Evolutionary conservation across 2,329 filamentous ascomycete species (phyloP).

Genomic region (Penicillium paneum): DNA sequence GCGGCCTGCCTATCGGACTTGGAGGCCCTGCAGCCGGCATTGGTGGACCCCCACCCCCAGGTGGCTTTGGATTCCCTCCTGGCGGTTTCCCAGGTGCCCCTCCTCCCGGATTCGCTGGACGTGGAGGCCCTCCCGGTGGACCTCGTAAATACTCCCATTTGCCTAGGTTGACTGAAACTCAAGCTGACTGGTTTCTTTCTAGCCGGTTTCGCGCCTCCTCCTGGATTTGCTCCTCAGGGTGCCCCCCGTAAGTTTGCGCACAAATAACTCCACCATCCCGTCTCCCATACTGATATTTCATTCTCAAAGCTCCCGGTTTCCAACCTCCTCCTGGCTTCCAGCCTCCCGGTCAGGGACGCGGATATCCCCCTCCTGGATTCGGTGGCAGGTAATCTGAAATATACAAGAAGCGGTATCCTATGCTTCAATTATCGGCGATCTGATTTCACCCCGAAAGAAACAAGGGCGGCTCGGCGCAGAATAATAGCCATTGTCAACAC

Average conservation of each 20-base stretch:
- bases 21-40: constrained; percentile 87
- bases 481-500: constrained; percentile 10
- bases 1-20: constrained; percentile 77
- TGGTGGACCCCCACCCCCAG: constrained; percentile 69
- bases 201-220: constrained; percentile 50
- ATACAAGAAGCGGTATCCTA: constrained; percentile 22
- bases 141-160: constrained; percentile 48
- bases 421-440: constrained; percentile 22
- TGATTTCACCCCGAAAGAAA: constrained; percentile 19
- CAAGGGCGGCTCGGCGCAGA: constrained; percentile 12
- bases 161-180: constrained; percentile 8
- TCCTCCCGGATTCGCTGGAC: constrained; percentile 50
- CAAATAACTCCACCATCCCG: constrained; percentile 10
- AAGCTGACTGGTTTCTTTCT: constrained; percentile 12
- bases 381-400: constrained; percentile 39
- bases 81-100: constrained; percentile 54
- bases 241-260: constrained; percentile 44
- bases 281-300: constrained; percentile 34
- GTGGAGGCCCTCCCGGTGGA: constrained; percentile 51
- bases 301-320: constrained; percentile 48
- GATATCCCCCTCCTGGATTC: constrained; percentile 52
- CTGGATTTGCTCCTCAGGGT: constrained; percentile 47
- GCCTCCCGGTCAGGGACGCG: constrained; percentile 57
- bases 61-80: constrained; percentile 51
- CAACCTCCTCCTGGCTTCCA: constrained; percentile 71